Evolutionary conservation across 768 basidiomycete genomes (phyloP), one percentile per base, ranked within the genome.

Genomic region (Rhodotorula graminis): DNA sequence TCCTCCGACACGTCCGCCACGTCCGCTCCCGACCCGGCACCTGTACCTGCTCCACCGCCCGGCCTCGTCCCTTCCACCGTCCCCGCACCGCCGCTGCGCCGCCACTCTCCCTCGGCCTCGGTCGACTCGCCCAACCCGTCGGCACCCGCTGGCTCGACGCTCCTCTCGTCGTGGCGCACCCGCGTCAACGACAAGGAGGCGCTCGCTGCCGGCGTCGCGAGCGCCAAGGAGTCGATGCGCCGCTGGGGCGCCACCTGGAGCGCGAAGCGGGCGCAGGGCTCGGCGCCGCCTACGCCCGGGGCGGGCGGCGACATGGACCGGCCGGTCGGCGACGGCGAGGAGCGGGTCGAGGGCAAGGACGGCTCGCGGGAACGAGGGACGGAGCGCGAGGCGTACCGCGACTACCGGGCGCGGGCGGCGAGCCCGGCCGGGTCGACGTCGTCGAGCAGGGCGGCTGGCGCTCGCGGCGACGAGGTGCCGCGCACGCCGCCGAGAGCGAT

Each of bases 221-320:
- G 80, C 50, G 82, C 93, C 21, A 90, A 89, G 79, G 94, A 96
- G 78, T 86, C 90, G 16, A 89, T 96, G 85, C 88, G 89, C 70
- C 95, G 95, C 80, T 95, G 92, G 92, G 88, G 92, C 33, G 88
- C 88, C 40, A 91, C 87, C 69, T 93, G 91, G 89, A 79, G 79
- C 11, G 79, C 80, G 83, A 86, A 81, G 67, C 61, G 81, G 5
- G 33, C 31, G 21, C 31, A 58, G 31, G 37, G 37, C 37, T 37
- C 37, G 37, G 37, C 37, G 37, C 6, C 56, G 16, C 11, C 31
- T 12, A 23, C 47, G 47, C 15, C 50, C 6, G 50, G 50, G 4
- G 10, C 23, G 25, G 23, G 23, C 7, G 61, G 62, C n/a, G 56
- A 63, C 5, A 18, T 53, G 25, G 60, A 61, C 44, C 40, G 40